Evolutionary conservation across 192 early-diverging fungal species (phyloP), one percentile per base, ranked within the genome.

Genomic region (Ambispora gerdemannii): DNA sequence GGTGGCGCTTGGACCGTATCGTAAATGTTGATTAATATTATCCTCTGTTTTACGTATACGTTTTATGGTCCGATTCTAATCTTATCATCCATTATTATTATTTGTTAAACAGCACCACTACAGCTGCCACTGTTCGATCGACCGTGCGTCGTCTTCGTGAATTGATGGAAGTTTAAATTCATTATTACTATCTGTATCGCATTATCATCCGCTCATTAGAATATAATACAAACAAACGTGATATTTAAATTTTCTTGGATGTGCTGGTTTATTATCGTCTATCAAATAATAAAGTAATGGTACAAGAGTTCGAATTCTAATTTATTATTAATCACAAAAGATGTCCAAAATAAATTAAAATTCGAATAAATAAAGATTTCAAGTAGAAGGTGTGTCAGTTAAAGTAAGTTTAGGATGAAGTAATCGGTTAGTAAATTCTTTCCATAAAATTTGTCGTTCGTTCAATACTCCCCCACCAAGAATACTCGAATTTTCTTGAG

Each of bases 61-160:
- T 24, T n/a, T n/a, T n/a, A n/a, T n/a, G n/a, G 31, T 66, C 52
- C 64, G 67, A 49, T 47, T 10, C 10, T 8, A 2, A n/a, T 74
- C 43, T 51, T 32, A 11, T 13, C 13, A 25, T 28, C 13, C 50
- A 50, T 31, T 30, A 31, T 15, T 59, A 15, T 19, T 35, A 63
- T 32, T 36, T 22, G 15, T 49, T 34, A 72, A 36, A 31, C 50
- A 82, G 81, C 51, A 98, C 97, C 77, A 91, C 91, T 70, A 88
- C 92, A 76, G 93, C 96, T 74, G 85, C 89, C 69, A 90, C 93
- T 68, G 88, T 93, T 77, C 91, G 97, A 77, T 91, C 91, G 71
- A 93, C 92, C 83, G 89, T 98, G 81, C 95, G 97, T 86, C 97
- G 97, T 94, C 92, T 96, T 65, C 92, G 94, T 77, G 94, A 96